Base-by-base conservation (phyloP, 345 rosid genomes). In the Psidium friedrichsthalianum region DNA sequence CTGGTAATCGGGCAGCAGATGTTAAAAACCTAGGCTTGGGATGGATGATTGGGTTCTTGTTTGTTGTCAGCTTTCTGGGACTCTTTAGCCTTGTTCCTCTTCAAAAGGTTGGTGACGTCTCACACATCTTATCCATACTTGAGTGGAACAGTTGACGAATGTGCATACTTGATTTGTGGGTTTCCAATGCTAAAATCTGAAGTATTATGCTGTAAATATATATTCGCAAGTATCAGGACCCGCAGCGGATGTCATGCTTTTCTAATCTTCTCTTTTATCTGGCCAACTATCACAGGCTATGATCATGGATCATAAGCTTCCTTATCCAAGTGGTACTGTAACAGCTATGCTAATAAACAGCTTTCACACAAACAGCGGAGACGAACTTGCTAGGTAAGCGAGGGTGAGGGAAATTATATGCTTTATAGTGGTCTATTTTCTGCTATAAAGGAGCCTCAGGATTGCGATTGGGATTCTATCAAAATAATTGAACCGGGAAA, bases 291-390 rank as follows among this genome's bases (percentile, higher is more conserved):
- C 85, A 85, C 89, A 94, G 98, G 95, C 95, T 85, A 96, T 96
- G 98, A 92, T 95, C 59, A 86, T 95, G 94, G 98, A 96, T 83
- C 94, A 93, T 82, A 96, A 94, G 85, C 98, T 96, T 89, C 94
- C 98, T 6, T 95, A 96, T 93, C 99, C 99, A 3, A 95, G 99
- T 90, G 99, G 98, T 29, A 95, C 98, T 13, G 99, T 98, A 55
- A 96, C 98, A 5, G 98, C 98, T 82, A 94, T 94, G 99, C 90
- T 95, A 89, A 96, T 96, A 61, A 96, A 96, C 87, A 96, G 98
- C 88, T 96, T 96, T 86, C 99, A 95, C 91, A 93, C 97, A 58
- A 90, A 91, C 88, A 83, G 92, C 51, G 98, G 99, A 87, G 98
- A 98, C 74, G 96, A 96, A 91, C 99, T 96, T 88, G 98, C 99